phyloP scores from a whole-genome alignment of 441 rosid species.

The Populus trichocarpa region DNA sequence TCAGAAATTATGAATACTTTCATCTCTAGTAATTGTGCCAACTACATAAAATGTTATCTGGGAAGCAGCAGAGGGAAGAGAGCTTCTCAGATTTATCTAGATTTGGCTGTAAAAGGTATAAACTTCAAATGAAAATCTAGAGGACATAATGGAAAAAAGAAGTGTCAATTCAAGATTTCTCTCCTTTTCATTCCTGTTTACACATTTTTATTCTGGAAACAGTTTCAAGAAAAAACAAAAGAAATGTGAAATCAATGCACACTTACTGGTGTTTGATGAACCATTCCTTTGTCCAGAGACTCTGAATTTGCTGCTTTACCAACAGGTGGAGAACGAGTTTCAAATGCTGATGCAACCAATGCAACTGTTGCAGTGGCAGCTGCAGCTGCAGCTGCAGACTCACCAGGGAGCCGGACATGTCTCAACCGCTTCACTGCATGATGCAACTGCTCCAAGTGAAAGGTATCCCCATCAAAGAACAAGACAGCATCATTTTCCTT shows the following conservation, averaged over 20 bases:
- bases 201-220: conserved; percentile 13
- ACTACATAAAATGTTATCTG: background rate
- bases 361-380: conserved; percentile 21
- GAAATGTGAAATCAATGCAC: conserved; percentile 17
- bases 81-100: background rate
- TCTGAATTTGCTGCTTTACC: conserved; percentile 40
- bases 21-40: background rate
- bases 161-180: conserved; percentile 13
- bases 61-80: background rate
- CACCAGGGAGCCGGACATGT: conserved; percentile 60
- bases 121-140: background rate
- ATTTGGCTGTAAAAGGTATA: background rate
- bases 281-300: conserved; percentile 21
- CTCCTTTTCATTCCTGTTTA: conserved; percentile 15
- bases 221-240: background rate
- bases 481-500: conserved; percentile 71
- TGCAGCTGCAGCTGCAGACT: conserved; percentile 36
- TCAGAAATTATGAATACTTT: background rate
- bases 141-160: background rate
- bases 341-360: conserved; percentile 31
- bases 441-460: conserved; percentile 70
- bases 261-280: conserved; percentile 31
- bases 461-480: conserved; percentile 69
- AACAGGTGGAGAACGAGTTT: conserved; percentile 41
- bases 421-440: conserved; percentile 63